Percentiles rank a stretch among this genome's conserved stretches.
phyloP scores from a whole-genome alignment of 2,329 filamentous ascomycete species.

The Ophiosphaerella narmari region DNA sequence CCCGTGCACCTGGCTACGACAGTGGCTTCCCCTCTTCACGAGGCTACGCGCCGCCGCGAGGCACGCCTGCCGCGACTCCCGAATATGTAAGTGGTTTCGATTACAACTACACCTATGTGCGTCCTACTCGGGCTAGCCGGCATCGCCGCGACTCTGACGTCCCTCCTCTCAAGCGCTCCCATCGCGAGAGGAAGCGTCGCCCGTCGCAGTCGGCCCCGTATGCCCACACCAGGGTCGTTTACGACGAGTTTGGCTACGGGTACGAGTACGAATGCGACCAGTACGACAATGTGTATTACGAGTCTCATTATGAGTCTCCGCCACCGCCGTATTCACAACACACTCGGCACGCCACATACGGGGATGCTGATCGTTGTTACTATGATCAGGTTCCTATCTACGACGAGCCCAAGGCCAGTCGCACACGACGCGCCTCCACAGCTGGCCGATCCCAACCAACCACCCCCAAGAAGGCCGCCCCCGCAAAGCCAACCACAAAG shows the following conservation, averaged over 20 bases:
- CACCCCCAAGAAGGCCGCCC: conserved; percentile 44
- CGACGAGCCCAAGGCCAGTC: conserved; percentile 52
- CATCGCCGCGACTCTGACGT: conserved; percentile 46
- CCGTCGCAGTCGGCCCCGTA: conserved; percentile 58
- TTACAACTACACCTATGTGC: conserved; percentile 48
- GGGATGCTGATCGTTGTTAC: conserved; percentile 60
- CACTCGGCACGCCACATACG: conserved; percentile 58
- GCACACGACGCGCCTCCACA: conserved; percentile 60
- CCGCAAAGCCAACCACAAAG: conserved; percentile 45
- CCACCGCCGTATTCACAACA: conserved; percentile 56
- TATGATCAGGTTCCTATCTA: conserved; percentile 56
- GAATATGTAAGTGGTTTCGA: conserved; percentile 68
- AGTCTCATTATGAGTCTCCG: conserved; percentile 51
- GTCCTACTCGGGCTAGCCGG: conserved; percentile 44
- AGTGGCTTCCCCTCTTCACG: conserved; percentile 46
- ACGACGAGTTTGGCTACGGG: conserved; percentile 56
- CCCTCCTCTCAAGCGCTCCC: conserved; percentile 46
- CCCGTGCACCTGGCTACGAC: conserved; percentile 43
- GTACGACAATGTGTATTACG: conserved; percentile 34
- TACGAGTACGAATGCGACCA: conserved; percentile 52
- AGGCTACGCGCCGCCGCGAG: conserved; percentile 56
- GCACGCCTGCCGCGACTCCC: conserved; percentile 46
- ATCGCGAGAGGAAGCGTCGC: conserved; percentile 54
- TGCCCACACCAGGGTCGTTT: conserved; percentile 62
- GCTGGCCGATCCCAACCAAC: conserved; percentile 52